Conservation (phyloP, 371 early-diverging fungal genomes). For the Lichtheimia ornata region DNA sequence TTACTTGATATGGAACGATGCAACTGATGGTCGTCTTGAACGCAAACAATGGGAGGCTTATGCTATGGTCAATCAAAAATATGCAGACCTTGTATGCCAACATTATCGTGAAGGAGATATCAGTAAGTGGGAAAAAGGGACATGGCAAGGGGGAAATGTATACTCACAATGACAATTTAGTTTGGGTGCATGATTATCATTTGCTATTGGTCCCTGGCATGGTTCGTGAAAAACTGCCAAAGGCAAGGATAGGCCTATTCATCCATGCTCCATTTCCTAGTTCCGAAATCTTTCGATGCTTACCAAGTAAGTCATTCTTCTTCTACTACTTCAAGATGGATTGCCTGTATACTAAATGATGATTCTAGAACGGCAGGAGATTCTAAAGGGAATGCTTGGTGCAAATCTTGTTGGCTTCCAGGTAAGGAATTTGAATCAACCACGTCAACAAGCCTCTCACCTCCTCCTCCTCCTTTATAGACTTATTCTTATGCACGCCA, state of each 20-base stretch:
- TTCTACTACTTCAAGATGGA: no score
- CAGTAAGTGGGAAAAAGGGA: constrained; percentile 46
- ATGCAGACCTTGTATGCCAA: constrained; percentile 79
- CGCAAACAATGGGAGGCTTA: constrained; percentile 85
- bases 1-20: constrained; percentile 91
- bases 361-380: constrained; percentile 77
- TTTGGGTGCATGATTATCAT: constrained; percentile 99
- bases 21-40: constrained; percentile 69
- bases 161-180: constrained; percentile 30
- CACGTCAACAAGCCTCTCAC: not conserved
- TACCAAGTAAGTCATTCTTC: constrained; percentile 64
- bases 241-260: constrained; percentile 92
- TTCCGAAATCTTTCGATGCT: constrained; percentile 86
- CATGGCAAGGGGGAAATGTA: not conserved
- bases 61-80: constrained; percentile 80
- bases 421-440: constrained; percentile 31
- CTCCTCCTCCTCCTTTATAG: constrained; percentile 35
- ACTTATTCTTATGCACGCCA: constrained; percentile 96
- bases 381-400: constrained; percentile 90
- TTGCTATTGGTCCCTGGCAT: constrained; percentile 87
- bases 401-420: constrained; percentile 94
- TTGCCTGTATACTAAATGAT: no score
- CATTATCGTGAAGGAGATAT: constrained; percentile 83
- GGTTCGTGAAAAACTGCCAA: constrained; percentile 76
- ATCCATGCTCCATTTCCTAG: constrained; percentile 96